Conservation (phyloP, 768 basidiomycete species). For the Paxillus ammoniavirescens region DNA sequence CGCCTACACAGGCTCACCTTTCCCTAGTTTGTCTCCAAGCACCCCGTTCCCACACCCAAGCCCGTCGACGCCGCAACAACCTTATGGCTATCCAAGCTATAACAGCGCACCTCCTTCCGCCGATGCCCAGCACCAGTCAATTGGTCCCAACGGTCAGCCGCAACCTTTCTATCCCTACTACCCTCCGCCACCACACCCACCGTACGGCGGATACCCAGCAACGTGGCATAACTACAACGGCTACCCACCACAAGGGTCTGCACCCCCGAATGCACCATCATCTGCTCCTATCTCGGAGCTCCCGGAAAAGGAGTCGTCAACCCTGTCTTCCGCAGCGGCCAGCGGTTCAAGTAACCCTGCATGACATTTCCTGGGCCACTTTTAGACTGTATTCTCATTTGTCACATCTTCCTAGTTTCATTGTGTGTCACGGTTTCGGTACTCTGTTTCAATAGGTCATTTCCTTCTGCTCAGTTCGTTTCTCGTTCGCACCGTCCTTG, state of each 20-base stretch:
- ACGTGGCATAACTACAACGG: slow-evolving; percentile 29
- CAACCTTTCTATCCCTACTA: slow-evolving; percentile 34
- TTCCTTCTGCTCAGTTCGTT: slow-evolving; percentile 12
- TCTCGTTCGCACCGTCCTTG: background rate
- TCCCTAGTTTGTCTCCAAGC: slow-evolving; percentile 17
- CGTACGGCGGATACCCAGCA: slow-evolving; percentile 29
- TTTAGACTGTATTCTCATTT: slow-evolving; percentile 27
- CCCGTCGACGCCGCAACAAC: slow-evolving; percentile 15
- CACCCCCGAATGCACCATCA: slow-evolving; percentile 21
- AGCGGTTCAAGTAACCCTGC: slow-evolving; percentile 17
- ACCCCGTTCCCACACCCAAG: slow-evolving; percentile 23
- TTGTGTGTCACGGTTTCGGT: slow-evolving; percentile 11
- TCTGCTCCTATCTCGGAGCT: slow-evolving; percentile 15
- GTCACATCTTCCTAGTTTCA: slow-evolving; percentile 13
- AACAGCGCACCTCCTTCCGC: slow-evolving; percentile 12
- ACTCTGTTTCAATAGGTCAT: slow-evolving; percentile 28
- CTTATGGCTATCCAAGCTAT: slow-evolving; percentile 26
- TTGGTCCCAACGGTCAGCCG: slow-evolving; percentile 16
- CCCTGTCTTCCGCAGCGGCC: slow-evolving; percentile 13
- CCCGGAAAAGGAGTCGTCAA: slow-evolving; percentile 23
- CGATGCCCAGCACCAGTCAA: slow-evolving; percentile 27
- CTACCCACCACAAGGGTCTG: slow-evolving; percentile 29
- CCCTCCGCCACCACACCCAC: slow-evolving; percentile 24
- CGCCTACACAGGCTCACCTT: slow-evolving; percentile 14
- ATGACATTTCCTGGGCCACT: slow-evolving; percentile 8